phyloP scores from a whole-genome alignment of 2,329 filamentous ascomycete species.

The Aspergillus ustus region DNA sequence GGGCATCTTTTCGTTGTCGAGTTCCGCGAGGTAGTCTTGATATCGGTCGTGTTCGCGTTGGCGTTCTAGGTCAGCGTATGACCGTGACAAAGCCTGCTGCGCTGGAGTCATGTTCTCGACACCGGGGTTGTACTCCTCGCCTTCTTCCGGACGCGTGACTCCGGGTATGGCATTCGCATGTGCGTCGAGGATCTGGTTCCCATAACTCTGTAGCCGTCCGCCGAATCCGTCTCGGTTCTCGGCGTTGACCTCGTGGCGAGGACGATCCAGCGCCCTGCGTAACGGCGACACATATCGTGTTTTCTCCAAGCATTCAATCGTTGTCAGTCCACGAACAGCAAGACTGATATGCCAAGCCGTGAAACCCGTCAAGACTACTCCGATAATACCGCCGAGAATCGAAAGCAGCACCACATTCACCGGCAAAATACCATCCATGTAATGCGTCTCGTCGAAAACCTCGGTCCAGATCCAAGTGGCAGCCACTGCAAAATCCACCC shows the following conservation, averaged over 20 bases:
- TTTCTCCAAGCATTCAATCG: slow-evolving; percentile 95
- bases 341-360: slow-evolving; percentile 90
- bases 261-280: slow-evolving; percentile 69
- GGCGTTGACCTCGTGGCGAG: slow-evolving; percentile 56
- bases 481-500: slow-evolving; percentile 77
- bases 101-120: slow-evolving; percentile 47
- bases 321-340: slow-evolving; percentile 79
- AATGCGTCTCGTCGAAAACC: slow-evolving; percentile 71
- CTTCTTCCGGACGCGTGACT: slow-evolving; percentile 79
- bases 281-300: slow-evolving; percentile 88
- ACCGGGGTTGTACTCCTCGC: slow-evolving; percentile 57
- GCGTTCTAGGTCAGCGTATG: slow-evolving; percentile 63
- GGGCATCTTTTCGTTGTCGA: slow-evolving; percentile 84
- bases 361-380: slow-evolving; percentile 84
- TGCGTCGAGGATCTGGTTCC: slow-evolving; percentile 78
- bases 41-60: slow-evolving; percentile 71
- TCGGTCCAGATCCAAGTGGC: slow-evolving; percentile 84
- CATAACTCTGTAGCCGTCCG: slow-evolving; percentile 61
- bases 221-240: slow-evolving; percentile 41
- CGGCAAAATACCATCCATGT: slow-evolving; percentile 77
- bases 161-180: slow-evolving; percentile 82
- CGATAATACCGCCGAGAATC: slow-evolving; percentile 88
- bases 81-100: slow-evolving; percentile 49
- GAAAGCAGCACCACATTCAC: slow-evolving; percentile 89
- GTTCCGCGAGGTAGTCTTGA: slow-evolving; percentile 82